These are phyloP conservation scores for Plasmodium vivax DNA, from an alignment of 169 alveolate species.

Conservation along the genomic window DNA sequence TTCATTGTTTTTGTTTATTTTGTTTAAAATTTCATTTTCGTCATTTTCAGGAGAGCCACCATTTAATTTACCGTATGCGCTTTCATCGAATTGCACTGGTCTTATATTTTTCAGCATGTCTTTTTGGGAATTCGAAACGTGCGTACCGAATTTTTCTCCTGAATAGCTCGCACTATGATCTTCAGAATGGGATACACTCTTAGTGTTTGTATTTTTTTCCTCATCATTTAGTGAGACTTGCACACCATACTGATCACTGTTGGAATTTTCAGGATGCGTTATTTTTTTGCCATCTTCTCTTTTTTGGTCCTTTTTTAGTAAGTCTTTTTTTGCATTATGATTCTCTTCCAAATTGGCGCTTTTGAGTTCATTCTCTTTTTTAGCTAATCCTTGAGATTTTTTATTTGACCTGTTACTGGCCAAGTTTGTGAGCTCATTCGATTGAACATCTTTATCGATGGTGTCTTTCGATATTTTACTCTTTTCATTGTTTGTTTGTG, in stretches of 20 bases:
- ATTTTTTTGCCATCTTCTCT: slow-evolving; percentile 2
- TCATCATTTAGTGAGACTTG: neutral
- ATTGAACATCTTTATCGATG: neutral
- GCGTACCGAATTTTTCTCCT: neutral
- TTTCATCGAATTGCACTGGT: slow-evolving; percentile 32
- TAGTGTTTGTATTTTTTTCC: neutral
- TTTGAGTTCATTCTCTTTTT: slow-evolving; percentile 9
- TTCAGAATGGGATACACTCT: neutral
- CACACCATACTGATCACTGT: neutral
- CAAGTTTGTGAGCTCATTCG: neutral
- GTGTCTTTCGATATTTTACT: slow-evolving; percentile 4
- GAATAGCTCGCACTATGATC: slow-evolving; percentile 6
- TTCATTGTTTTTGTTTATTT: slow-evolving; percentile 17
- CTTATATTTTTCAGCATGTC: slow-evolving; percentile 10
- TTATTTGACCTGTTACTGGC: neutral
- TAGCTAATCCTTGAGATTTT: neutral
- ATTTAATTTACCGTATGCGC: slow-evolving; percentile 10
- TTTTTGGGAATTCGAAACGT: neutral
- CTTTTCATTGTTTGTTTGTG: neutral
- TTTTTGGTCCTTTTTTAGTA: neutral
- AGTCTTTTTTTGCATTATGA: neutral
- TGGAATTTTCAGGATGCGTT: neutral
- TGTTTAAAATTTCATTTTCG: slow-evolving; percentile 6
- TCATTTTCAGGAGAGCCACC: slow-evolving; percentile 5
- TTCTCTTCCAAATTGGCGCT: neutral